These are phyloP conservation scores for Blastocystis sp. DNA, from an alignment of 352 stramenopile species.

Conservation along the genomic window DNA sequence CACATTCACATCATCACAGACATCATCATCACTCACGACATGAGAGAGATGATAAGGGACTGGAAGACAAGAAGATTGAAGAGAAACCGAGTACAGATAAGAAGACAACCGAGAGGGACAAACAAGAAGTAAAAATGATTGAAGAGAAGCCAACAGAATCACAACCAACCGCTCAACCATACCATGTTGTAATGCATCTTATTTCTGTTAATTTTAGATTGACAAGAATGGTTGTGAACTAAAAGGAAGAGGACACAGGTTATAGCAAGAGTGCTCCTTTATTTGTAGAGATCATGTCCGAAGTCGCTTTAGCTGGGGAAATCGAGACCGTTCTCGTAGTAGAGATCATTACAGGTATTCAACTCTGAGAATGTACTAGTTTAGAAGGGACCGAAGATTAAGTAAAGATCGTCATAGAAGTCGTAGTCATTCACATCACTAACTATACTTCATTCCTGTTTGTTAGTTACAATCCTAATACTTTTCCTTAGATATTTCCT, in stretches of 20 bases:
- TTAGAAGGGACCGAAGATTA: background rate
- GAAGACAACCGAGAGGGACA: too few species aligned
- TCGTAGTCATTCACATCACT: slow-evolving; percentile 2
- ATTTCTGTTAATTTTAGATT: slow-evolving; percentile 39
- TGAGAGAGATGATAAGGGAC: background rate
- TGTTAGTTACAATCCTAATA: background rate
- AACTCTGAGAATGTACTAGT: too few species aligned
- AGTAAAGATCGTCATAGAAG: background rate
- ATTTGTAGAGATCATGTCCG: slow-evolving; percentile 8
- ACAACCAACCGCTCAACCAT: background rate
- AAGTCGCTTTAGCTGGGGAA: slow-evolving; percentile 23
- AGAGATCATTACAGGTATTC: background rate
- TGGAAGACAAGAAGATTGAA: background rate
- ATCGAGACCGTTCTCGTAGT: background rate
- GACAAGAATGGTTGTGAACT: slow-evolving; percentile 1
- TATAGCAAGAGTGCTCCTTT: background rate
- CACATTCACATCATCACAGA: background rate
- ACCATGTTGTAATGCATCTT: background rate
- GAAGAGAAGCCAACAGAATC: background rate
- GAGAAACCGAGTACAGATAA: background rate
- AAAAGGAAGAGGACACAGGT: slow-evolving; percentile 51
- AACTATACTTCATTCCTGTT: background rate
- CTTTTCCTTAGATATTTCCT: slow-evolving; percentile 38
- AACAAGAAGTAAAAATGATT: background rate
- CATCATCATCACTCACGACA: slow-evolving; percentile 13